Conservation (phyloP, 75 land plant species). For the Sequoia sempervirens region DNA sequence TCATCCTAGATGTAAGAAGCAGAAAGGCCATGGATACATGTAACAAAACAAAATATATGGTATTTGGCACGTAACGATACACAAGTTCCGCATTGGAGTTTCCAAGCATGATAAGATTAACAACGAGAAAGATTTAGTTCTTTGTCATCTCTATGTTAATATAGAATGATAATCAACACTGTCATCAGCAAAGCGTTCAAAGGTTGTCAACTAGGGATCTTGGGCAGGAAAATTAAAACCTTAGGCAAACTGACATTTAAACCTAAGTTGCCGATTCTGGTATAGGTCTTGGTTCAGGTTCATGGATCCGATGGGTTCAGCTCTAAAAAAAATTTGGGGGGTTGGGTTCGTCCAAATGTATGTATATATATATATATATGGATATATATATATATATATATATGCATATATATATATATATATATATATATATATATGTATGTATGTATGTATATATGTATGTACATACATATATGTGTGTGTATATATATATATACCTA, state of each 20-base stretch:
- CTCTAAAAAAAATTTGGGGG: no score
- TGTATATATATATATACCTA: no score
- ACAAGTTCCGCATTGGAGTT: not conserved
- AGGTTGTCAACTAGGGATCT: not conserved
- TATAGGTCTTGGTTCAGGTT: no score
- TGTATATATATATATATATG: no score
- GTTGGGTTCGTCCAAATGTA: no score
- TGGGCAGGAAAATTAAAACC: not conserved
- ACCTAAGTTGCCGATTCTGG: no score
- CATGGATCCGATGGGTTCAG: no score
- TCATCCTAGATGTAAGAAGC: not conserved
- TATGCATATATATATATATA: no score
- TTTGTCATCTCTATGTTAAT: not conserved
- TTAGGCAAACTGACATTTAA: not conserved
- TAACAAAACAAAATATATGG: not conserved
- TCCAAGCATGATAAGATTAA: not conserved
- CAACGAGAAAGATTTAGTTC: not conserved
- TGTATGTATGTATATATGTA: no score
- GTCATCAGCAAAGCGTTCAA: not conserved
- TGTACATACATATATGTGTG: no score
- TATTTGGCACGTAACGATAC: not conserved
- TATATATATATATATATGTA: no score
- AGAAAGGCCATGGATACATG: not conserved
- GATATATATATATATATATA: no score
- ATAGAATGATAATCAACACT: not conserved